Evolutionary conservation across 2,329 filamentous ascomycete species (phyloP).

Genomic region (Aspergillus caelatus): DNA sequence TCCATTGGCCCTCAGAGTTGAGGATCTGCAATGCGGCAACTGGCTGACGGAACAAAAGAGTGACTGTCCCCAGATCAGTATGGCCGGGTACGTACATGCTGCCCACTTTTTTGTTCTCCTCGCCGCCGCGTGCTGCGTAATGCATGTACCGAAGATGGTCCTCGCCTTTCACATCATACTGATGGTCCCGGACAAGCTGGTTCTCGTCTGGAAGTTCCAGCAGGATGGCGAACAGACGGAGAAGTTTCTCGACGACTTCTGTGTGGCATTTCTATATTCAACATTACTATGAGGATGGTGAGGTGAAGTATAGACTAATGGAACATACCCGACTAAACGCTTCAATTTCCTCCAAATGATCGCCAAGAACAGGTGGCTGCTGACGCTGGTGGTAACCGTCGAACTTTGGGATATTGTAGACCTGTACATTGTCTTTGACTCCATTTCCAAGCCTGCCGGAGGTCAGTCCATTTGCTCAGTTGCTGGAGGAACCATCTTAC

Average conservation of each 20-base stretch:
- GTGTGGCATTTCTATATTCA: constrained; percentile 32
- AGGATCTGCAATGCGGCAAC: constrained; percentile 61
- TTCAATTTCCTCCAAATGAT: constrained; percentile 60
- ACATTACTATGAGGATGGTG: background rate
- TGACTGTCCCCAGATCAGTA: constrained; percentile 60
- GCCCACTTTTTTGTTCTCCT: constrained; percentile 51
- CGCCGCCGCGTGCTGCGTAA: constrained; percentile 53
- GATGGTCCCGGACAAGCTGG: constrained; percentile 58
- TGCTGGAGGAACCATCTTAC: constrained; percentile 25
- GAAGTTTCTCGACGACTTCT: constrained; percentile 45
- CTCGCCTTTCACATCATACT: constrained; percentile 61
- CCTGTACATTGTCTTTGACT: constrained; percentile 59
- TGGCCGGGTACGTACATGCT: constrained; percentile 54
- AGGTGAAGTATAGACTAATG: background rate
- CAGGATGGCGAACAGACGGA: constrained; percentile 63
- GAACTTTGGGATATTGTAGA: constrained; percentile 65
- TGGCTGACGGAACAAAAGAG: constrained; percentile 61
- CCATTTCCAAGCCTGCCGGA: constrained; percentile 38
- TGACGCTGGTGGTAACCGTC: constrained; percentile 48
- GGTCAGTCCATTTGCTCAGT: constrained; percentile 15
- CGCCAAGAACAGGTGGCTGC: constrained; percentile 53
- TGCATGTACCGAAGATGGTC: constrained; percentile 67
- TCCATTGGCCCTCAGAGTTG: constrained; percentile 53
- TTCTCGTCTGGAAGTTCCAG: constrained; percentile 64
- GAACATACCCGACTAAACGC: constrained; percentile 48